Evolutionary conservation across 768 basidiomycete genomes (phyloP), one percentile per base, ranked within the genome.

Genomic region (Lactifluus subvellereus): DNA sequence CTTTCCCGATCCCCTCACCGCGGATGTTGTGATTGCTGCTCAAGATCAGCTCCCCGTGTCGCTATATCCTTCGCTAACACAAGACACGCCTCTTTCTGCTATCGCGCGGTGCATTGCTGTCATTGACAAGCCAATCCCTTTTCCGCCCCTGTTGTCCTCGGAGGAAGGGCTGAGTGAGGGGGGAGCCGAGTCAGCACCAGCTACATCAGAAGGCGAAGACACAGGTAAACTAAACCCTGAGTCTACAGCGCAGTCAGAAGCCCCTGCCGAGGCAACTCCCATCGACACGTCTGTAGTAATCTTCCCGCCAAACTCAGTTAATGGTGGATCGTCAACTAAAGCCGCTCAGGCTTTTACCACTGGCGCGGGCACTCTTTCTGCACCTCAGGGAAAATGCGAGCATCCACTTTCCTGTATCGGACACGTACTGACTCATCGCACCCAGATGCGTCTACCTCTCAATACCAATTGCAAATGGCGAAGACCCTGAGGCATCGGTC

Each of bases 361-460:
- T 1, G 93, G 92, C 2, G 83, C 87, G 69, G 86, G 83, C 9
- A 86, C 86, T 14, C 77, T 91, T 76, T 85, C 88, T 5, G 80
- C 88, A 22, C 93, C 93, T 0, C 75, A 78, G 54, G 88, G 84
- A 2, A 86, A 85, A 79, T 89, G 90, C 88, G 69, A 68, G 85
- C 76, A 18, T 9, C 18, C 50, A 1, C 18, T 7, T 20, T 56
- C 9, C 27, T 54, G 22, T 57, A 27, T 50, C 47, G 3, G 13
- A 9, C 20, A 32, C 52, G 3, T 22, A 48, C 60, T 60, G 13
- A 52, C 27, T 11, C 13, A 16, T 35, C 11, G 14, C 5, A 32
- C 20, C 18, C 50, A 69, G 68, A 67, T 45, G 60, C 30, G 61
- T 68, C 37, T 66, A 68, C 54, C 49, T 69, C 42, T 63, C 68